phyloP scores from a whole-genome alignment of 2,329 filamentous ascomycete genomes.

The Ophiocordyceps camponoti-leonardi region DNA sequence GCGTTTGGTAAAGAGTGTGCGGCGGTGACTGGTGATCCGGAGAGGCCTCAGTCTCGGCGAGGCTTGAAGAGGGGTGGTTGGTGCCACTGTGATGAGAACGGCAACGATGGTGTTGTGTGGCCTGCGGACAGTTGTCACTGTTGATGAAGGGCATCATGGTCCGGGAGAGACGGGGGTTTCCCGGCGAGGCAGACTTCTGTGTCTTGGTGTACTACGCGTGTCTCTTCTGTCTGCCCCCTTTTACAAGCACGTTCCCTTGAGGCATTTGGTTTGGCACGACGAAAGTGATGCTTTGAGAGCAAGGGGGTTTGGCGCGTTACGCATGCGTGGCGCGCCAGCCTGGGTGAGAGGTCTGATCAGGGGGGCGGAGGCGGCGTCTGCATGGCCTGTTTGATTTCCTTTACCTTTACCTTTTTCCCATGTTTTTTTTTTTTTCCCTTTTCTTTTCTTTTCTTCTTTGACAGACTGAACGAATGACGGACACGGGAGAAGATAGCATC shows the following conservation, averaged over 20 bases:
- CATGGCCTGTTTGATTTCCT: neutral
- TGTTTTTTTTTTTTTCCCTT: neutral
- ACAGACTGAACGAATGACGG: neutral
- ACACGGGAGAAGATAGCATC: neutral
- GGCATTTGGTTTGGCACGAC: neutral
- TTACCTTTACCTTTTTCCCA: neutral
- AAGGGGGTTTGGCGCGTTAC: neutral
- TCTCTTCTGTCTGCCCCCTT: neutral
- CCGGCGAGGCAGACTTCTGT: constrained; percentile 5
- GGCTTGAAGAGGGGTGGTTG: neutral
- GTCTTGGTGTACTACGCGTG: neutral
- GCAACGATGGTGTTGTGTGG: neutral
- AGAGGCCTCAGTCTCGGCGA: neutral
- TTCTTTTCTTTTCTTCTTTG: neutral
- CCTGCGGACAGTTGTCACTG: neutral
- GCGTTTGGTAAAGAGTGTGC: no score
- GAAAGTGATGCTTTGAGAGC: neutral
- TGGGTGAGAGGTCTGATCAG: neutral
- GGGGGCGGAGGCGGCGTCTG: neutral
- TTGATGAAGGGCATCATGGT: constrained; percentile 8
- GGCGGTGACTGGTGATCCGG: no score
- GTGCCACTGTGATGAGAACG: neutral
- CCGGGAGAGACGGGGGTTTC: constrained; percentile 9
- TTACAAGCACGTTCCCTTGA: neutral
- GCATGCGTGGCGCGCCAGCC: neutral